Base-by-base conservation (phyloP, 2,329 filamentous ascomycete species). In the Aspergillus ustus region DNA sequence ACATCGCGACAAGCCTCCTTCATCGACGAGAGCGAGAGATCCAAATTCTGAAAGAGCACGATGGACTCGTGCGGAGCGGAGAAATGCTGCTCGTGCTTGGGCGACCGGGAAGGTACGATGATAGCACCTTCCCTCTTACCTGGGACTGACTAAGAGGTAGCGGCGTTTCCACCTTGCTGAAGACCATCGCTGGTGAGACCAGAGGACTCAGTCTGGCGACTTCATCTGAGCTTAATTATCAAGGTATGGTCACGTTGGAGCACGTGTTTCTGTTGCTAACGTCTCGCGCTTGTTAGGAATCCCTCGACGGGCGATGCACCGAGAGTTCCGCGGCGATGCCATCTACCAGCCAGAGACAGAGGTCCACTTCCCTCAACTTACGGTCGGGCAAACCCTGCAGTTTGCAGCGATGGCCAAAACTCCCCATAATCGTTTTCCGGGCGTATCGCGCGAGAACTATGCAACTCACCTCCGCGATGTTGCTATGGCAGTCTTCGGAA, bases 151-250 rank as follows among this genome's bases (percentile, higher is more conserved):
- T 15, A 40, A 2, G 8, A 11, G 4, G 15, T 37, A 53, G 51
- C 19, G 51, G 51, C 25, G 51, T 53, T 6, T 91, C 89, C 15
- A 94, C 91, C 1, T 87, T 93, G 65, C 81, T 95, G 59, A 93
- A 94, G 81, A 91, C 90, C 0, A 85, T 94, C 66, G 85, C 91
- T 9, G 91, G 91, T 64, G 90, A 94, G 76, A 91, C 89, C 37
- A 88, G 92, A 67, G 91, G 91, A 50, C 89, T 93, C 70, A 85
- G 84, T 65, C 82, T 93, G 19, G 89, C 91, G 52, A 77, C 88
- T 2, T 76, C 80, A 5, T 89, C 90, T 0, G 85, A 89, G 63
- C 86, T 94, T 73, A 93, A 94, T 78, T 94, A 93, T 72, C 89
- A 93, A 84, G 66, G 66, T 61, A 44, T 7, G 19, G 17, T 7